Base-by-base conservation (phyloP, 768 basidiomycete genomes). In the Pisolithus orientalis region DNA sequence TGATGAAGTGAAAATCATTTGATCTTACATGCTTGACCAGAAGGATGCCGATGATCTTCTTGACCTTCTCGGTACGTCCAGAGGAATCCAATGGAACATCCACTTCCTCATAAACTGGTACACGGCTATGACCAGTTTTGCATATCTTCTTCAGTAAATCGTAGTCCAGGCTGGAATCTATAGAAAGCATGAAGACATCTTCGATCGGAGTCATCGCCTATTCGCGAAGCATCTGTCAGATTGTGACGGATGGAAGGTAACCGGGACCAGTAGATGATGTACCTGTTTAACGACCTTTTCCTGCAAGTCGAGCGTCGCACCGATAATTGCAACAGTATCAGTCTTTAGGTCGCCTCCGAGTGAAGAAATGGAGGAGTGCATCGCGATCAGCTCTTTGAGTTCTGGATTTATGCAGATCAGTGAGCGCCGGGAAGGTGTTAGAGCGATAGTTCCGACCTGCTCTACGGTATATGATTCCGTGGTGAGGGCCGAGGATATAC, bases 311-410 rank as follows among this genome's bases (percentile, higher is more conserved):
- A 95, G 80, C 0, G 90, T 90, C 1, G 88, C 89, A 16, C 91
- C 90, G 38, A 94, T 92, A 65, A 94, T 94, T 1, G 84, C 84
- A 47, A 94, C 88, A 0, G 92, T 94, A 62, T 94, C 92, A 1
- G 72, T 80, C 61, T 90, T 87, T 42, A 94, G 72, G 64, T 95
- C 93, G 10, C 93, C 93, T 11, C 90, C 91, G 53, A 84, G 85
- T 0, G 84, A 74, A 5, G 80, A 84, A 31, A 77, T 76, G 0
- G 79, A 80, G 2, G 83, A 84, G 57, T 95, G 93, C 80, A 94
- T 82, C 1, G 90, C 90, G 53, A 95, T 93, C 27, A 95, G 72
- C 63, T 94, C 92, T 61, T 94, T 92, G 28, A 95, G 76, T 63
- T 95, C 89, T 75, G 60, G 7, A 11, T 11, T 28, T 44, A 51